Base-by-base conservation (phyloP, 2,329 filamentous ascomycete genomes). In the Pleoardoris graminearum region DNA sequence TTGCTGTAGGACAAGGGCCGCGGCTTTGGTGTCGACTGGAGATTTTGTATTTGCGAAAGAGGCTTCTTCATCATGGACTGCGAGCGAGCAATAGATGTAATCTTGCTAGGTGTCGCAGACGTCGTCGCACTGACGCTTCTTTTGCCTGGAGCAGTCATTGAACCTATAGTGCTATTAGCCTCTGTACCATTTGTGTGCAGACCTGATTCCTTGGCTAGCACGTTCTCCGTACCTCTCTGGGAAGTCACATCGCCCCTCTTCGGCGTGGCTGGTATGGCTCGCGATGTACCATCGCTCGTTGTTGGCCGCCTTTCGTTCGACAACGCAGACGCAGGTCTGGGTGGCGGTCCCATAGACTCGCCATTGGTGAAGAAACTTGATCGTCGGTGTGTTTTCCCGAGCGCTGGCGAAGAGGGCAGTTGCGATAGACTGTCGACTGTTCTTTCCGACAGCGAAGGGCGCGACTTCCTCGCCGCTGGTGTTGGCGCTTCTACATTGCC, bases 371-470 rank as follows among this genome's bases (percentile, higher is more conserved):
- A 94, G 70, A 96, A 91, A 50, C 83, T 85, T 0, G 90, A 90
- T 7, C 82, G 78, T 48, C 85, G 84, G 53, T 84, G 84, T 47
- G 58, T 80, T 83, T 39, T 88, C 72, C 0, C 83, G 22, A 84
- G 55, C 17, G 58, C 58, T 4, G 92, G 91, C 0, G 91, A 94
- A 0, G 89, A 85, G 0, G 91, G 89, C 25, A 96, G 77, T 41
- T 85, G 83, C 3, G 91, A 82, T 5, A 97, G 77, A 0, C 90
- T 96, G 70, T 96, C 90, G 36, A 96, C 86, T 0, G 92, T 95
- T 52, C 93, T 81, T 63, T 97, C 92, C 0, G 88, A 85, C 3
- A 97, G 78, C 0, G 90, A 92, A 12, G 76, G 77, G 11, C 78
- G 68, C 4, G 75, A 64, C 59, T 46, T 82, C 79, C 48, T 67